These are phyloP conservation scores for Fusarium compactum DNA, from an alignment of 2,329 filamentous ascomycete species.

Conservation along the genomic window DNA sequence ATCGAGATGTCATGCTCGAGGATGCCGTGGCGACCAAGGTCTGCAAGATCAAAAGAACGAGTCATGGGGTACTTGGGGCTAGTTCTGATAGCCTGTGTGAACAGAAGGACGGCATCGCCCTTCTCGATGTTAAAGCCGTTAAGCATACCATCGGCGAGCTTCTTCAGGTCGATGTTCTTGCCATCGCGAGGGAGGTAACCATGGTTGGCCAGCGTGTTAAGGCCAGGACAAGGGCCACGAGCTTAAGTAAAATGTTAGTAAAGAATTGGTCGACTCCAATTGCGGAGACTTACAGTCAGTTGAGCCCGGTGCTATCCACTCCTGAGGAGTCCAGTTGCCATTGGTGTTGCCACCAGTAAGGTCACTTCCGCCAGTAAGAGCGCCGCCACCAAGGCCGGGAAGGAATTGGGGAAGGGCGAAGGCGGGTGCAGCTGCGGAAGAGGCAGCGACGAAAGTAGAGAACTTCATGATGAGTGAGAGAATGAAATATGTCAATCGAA, in stretches of 20 bases:
- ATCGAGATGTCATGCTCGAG: conserved; percentile 15
- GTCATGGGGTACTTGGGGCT: neutral
- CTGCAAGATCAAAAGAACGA: neutral
- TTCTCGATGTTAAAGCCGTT: conserved; percentile 8
- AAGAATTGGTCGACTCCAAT: fast-evolving
- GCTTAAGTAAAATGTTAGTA: neutral
- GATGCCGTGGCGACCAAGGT: conserved; percentile 7
- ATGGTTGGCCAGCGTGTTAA: conserved; percentile 17
- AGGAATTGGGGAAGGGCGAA: neutral
- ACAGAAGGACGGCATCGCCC: conserved; percentile 4
- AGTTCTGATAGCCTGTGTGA: conserved; percentile 11
- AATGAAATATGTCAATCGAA: neutral
- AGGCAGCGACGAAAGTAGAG: neutral
- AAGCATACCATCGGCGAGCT: conserved; percentile 9
- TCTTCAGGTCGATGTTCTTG: conserved; percentile 5
- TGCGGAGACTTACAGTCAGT: neutral
- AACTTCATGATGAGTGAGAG: neutral
- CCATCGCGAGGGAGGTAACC: conserved; percentile 12
- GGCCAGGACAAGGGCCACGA: conserved; percentile 12
- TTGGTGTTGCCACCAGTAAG: neutral
- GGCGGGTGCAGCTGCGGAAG: fast-evolving
- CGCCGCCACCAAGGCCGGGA: neutral
- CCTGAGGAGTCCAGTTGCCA: conserved; percentile 4
- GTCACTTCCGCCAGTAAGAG: neutral
- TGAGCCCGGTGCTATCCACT: neutral